These are phyloP conservation scores for Coelastrella sp. DNA, from an alignment of 139 green algal genomes.

Conservation along the genomic window DNA sequence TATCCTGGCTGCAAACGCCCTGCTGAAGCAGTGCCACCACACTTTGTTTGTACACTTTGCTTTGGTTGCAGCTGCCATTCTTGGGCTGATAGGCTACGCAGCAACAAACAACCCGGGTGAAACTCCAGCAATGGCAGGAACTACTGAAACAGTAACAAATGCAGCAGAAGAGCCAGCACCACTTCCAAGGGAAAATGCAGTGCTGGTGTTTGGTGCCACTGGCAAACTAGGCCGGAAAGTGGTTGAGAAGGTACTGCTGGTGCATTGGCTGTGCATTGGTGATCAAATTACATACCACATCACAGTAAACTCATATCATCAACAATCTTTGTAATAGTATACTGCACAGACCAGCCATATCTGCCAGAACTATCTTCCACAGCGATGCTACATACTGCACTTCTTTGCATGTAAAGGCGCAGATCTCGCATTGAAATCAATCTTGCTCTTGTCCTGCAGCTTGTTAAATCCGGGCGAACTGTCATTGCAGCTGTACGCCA, in stretches of 20 bases:
- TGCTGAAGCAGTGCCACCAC: background rate
- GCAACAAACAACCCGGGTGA: background rate
- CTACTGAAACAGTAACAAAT: slow-evolving; percentile 1
- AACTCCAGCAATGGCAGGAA: background rate
- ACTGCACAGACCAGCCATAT: no score
- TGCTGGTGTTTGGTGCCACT: slow-evolving; percentile 86
- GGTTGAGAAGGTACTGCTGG: slow-evolving; percentile 63
- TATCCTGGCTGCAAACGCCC: no score
- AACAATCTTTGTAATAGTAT: no score
- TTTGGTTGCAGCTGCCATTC: slow-evolving; percentile 4
- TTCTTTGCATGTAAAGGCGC: no score
- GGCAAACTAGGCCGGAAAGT: slow-evolving; percentile 75
- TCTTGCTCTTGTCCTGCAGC: no score
- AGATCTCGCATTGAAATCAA: no score
- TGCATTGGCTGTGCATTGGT: background rate
- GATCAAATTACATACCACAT: no score
- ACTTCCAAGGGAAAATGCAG: slow-evolving; percentile 70
- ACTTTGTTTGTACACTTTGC: no score
- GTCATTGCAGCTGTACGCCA: slow-evolving; percentile 80
- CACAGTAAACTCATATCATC: no score
- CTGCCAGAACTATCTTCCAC: no score
- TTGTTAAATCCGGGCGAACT: slow-evolving; percentile 69
- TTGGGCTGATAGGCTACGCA: background rate
- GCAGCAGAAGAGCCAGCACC: slow-evolving; percentile 18
- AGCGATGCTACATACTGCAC: no score